Percentiles rank a stretch among this genome's conserved stretches.
phyloP scores from a whole-genome alignment of 2,329 filamentous ascomycete genomes.

The Phialophora verrucosa region DNA sequence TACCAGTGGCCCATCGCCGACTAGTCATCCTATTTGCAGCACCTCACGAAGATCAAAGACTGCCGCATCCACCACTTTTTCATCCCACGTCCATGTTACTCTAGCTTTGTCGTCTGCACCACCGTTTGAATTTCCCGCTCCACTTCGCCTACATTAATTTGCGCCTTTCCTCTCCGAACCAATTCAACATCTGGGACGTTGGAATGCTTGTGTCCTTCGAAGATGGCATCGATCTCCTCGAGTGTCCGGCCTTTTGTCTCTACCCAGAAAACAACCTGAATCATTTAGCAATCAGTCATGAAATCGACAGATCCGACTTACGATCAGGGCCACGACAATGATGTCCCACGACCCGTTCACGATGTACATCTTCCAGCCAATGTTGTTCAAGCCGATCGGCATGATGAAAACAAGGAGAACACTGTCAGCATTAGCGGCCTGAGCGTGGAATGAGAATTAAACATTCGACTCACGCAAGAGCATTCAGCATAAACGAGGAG shows the following conservation, averaged over 20 bases:
- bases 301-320: neutral
- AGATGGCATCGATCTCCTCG: slow-evolving; percentile 39
- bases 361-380: slow-evolving; percentile 57
- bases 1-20: neutral
- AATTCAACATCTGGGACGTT: slow-evolving; percentile 18
- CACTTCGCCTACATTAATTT: slow-evolving; percentile 9
- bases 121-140: slow-evolving; percentile 11
- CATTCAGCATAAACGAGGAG: slow-evolving; percentile 18
- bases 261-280: slow-evolving; percentile 21
- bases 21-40: neutral
- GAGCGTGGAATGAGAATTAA: slow-evolving; percentile 34
- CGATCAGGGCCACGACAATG: slow-evolving; percentile 48
- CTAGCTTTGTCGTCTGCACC: slow-evolving; percentile 15
- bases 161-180: slow-evolving; percentile 14
- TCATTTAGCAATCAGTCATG: neutral
- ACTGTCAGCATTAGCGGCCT: neutral
- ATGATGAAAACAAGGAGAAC: slow-evolving; percentile 17
- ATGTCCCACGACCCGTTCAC: slow-evolving; percentile 56
- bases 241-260: slow-evolving; percentile 42
- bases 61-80: neutral
- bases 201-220: slow-evolving; percentile 20
- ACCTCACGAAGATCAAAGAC: neutral
- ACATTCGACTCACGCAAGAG: slow-evolving; percentile 10
- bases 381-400: slow-evolving; percentile 50
- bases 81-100: neutral